Evolutionary conservation across 2,329 filamentous ascomycete species (phyloP).

Genomic region (Sclerotinia minor): DNA sequence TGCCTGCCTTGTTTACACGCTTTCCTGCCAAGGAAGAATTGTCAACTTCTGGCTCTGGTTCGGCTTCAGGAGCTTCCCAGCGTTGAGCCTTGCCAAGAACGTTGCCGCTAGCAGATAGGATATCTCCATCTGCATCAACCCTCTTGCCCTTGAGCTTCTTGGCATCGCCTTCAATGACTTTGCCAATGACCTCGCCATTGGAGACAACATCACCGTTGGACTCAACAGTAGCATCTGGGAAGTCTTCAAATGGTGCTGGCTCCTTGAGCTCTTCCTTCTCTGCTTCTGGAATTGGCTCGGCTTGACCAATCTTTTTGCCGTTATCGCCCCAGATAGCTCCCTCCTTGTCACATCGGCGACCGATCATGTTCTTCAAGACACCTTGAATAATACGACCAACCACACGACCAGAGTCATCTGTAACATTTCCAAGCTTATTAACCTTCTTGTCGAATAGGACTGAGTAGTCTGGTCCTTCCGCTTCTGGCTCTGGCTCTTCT

Average conservation of each 20-base stretch:
- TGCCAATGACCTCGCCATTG: conserved; percentile 57
- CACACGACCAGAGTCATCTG: conserved; percentile 53
- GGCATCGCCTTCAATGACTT: conserved; percentile 62
- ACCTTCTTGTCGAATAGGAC: conserved; percentile 55
- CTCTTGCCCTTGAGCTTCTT: conserved; percentile 64
- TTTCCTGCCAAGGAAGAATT: conserved; percentile 67
- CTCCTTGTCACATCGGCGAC: conserved; percentile 63
- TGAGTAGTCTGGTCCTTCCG: conserved; percentile 47
- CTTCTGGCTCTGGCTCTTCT: conserved; percentile 36
- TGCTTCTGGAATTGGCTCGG: conserved; percentile 60
- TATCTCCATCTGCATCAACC: conserved; percentile 69
- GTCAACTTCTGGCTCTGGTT: conserved; percentile 52
- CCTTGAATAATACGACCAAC: conserved; percentile 66
- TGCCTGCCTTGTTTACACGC: conserved; percentile 69
- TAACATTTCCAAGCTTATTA: conserved; percentile 60
- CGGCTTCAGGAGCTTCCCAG: conserved; percentile 56
- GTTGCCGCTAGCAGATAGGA: conserved; percentile 67
- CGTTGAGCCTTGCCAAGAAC: conserved; percentile 66
- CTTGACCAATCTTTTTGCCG: conserved; percentile 67
- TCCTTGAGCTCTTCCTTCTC: conserved; percentile 53
- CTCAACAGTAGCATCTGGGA: conserved; percentile 55
- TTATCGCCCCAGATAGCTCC: conserved; percentile 71
- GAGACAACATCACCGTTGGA: conserved; percentile 54
- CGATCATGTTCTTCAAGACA: conserved; percentile 61
- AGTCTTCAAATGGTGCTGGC: conserved; percentile 56